phyloP scores from a whole-genome alignment of 352 stramenopile genomes.

The Globisporangium spiculum region DNA sequence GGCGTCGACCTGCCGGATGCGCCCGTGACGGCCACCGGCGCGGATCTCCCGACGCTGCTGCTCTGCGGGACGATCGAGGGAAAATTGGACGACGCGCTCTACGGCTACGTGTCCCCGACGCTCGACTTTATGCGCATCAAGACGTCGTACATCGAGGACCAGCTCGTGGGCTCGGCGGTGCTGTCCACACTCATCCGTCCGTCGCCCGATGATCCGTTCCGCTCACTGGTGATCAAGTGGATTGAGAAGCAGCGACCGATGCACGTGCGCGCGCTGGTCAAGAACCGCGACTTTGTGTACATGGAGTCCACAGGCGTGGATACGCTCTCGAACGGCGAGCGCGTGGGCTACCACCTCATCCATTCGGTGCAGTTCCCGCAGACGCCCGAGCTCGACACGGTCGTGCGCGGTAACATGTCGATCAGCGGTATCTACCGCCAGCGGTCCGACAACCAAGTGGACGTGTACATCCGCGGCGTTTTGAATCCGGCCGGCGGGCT shows the following conservation, averaged over 20 bases:
- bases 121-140: constrained; percentile 46
- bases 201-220: constrained; percentile 44
- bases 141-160: constrained; percentile 44
- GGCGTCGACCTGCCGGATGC: background rate
- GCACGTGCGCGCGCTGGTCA: constrained; percentile 37
- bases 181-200: constrained; percentile 43
- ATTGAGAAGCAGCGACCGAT: constrained; percentile 41
- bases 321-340: constrained; percentile 44
- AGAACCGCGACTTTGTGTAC: constrained; percentile 62
- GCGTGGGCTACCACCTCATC: constrained; percentile 53
- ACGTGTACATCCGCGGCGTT: constrained; percentile 26
- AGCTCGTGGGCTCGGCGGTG: constrained; percentile 43
- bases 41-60: constrained; percentile 40
- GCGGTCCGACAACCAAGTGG: constrained; percentile 19
- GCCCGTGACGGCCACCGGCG: background rate
- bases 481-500: constrained; percentile 37
- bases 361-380: constrained; percentile 64
- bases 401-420: constrained; percentile 49
- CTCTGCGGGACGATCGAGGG: constrained; percentile 50
- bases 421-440: constrained; percentile 56
- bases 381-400: constrained; percentile 30
- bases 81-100: constrained; percentile 58
- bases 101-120: constrained; percentile 39
- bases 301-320: constrained; percentile 50
- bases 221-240: constrained; percentile 57